Evolutionary conservation across 2,329 filamentous ascomycete species (phyloP), one percentile per base, ranked within the genome.

Genomic region (Ceratocystis huliohia): DNA sequence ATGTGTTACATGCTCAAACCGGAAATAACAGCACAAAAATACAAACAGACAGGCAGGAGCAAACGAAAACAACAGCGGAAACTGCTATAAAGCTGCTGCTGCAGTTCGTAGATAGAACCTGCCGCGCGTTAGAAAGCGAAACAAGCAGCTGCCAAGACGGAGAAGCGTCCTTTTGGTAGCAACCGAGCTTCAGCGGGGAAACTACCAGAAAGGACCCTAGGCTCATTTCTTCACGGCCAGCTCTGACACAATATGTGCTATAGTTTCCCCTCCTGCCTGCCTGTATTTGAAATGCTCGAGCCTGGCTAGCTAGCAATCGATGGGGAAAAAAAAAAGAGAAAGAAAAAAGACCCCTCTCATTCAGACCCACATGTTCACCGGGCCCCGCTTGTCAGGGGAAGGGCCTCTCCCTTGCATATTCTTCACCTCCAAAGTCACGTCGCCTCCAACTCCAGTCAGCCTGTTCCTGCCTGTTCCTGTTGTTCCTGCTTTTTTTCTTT

Each of bases 321-420:
- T 3, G 53, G n/a, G 41, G 30, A 44, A 33, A 41, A 45, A 50
- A 33, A 28, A 50, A 61, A 30, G 13, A 28, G 3, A 30, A n/a
- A 45, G 20, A 48, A 22, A 48, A 41, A 50, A 33, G 10, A 20
- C 20, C 59, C 37, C 20, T 17, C 30, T 20, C 57, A 30, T 33
- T 28, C 48, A 53, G 53, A 33, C 53, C 53, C 53, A 59, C 53
- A 59, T 59, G 53, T 37, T 59, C 53, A 59, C 53, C 15, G 17
- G 3, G 28, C 53, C 53, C 28, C 13, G 28, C 37, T 59, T 33
- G 25, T 25, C 28, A 30, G 28, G 53, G 53, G 37, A 41, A 41
- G 10, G 10, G 5, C 53, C 28, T 59, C 13, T 22, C n/a, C 53
- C 53, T 59, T 33, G n/a, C 46, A 50, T 50, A 50, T 53, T 53